Conservation (phyloP, 1,284 basidiomycete genomes). For the Leccinum subrobustum region DNA sequence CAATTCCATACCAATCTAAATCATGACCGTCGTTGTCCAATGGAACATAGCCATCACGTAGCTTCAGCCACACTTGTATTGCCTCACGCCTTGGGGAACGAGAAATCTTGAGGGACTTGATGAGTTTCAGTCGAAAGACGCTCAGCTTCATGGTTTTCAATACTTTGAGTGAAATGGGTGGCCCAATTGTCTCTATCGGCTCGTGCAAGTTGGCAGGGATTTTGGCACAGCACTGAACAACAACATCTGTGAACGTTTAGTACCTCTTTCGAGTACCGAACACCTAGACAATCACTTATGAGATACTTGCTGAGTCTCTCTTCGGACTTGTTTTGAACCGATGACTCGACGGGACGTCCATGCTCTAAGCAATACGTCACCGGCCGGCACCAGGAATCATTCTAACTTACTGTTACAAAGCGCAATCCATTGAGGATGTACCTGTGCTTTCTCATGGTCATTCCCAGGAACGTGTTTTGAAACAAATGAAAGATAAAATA, state of each 20-base stretch:
- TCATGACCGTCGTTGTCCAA: conserved; percentile 52
- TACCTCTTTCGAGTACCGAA: not conserved
- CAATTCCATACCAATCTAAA: conserved; percentile 70
- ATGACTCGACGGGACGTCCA: conserved; percentile 49
- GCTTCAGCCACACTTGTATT: conserved; percentile 52
- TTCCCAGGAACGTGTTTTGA: conserved; percentile 43
- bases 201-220: conserved; percentile 15
- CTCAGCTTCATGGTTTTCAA: conserved; percentile 66
- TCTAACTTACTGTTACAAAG: conserved; percentile 60
- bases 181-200: conserved; percentile 9
- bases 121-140: conserved; percentile 52
- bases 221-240: conserved; percentile 32
- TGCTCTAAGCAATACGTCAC: conserved; percentile 46
- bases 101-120: conserved; percentile 42
- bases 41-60: conserved; percentile 48
- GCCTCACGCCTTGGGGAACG: conserved; percentile 19
- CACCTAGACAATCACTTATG: conserved; percentile 48
- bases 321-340: conserved; percentile 33
- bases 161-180: conserved; percentile 44
- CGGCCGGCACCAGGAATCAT: not conserved
- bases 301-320: conserved; percentile 62
- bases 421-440: conserved; percentile 62
- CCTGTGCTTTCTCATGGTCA: conserved; percentile 44
- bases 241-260: conserved; percentile 36
- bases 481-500: conserved; percentile 76